Percentiles rank a stretch among this genome's conserved stretches.
phyloP scores from a whole-genome alignment of 2,329 filamentous ascomycete genomes.

The Clonostachys chloroleuca region DNA sequence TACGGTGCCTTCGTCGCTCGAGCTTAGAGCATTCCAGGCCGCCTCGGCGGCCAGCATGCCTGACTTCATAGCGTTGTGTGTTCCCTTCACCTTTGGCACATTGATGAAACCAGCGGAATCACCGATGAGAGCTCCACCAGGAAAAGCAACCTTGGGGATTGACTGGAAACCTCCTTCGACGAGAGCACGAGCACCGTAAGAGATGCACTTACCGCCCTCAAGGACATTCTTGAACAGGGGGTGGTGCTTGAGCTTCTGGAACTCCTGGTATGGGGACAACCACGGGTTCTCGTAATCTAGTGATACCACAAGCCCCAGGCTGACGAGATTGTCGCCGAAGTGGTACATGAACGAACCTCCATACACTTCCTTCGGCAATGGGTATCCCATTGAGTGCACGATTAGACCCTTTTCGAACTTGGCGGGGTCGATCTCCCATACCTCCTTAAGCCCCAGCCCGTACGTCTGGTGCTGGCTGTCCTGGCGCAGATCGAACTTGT shows the following conservation, averaged over 20 bases:
- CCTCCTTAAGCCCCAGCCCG: slow-evolving; percentile 89
- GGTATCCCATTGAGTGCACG: slow-evolving; percentile 89
- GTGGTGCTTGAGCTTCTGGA: slow-evolving; percentile 98
- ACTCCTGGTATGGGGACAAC: slow-evolving; percentile 92
- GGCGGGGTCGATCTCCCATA: slow-evolving; percentile 92
- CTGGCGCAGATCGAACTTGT: slow-evolving; percentile 85
- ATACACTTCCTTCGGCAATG: slow-evolving; percentile 82
- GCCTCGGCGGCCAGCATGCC: slow-evolving; percentile 96
- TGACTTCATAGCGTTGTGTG: slow-evolving; percentile 95
- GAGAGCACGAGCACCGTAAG: slow-evolving; percentile 87
- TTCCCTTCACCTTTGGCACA: slow-evolving; percentile 97
- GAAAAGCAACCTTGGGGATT: slow-evolving; percentile 95
- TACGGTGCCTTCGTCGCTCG: slow-evolving; percentile 60
- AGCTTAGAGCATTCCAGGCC: slow-evolving; percentile 69
- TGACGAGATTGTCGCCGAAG: slow-evolving; percentile 95
- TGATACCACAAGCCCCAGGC: slow-evolving; percentile 84
- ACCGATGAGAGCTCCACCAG: slow-evolving; percentile 90
- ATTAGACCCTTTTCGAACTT: slow-evolving; percentile 88
- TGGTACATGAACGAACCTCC: slow-evolving; percentile 99
- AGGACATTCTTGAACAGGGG: slow-evolving; percentile 82
- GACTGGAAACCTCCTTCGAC: slow-evolving; percentile 97
- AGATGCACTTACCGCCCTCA: slow-evolving; percentile 97
- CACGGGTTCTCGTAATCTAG: slow-evolving; percentile 96
- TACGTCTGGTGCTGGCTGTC: slow-evolving; percentile 96
- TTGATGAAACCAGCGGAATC: slow-evolving; percentile 97